Evolutionary conservation across 2,329 filamentous ascomycete genomes (phyloP), one percentile per base, ranked within the genome.

Genomic region (Ceratocystis eucalypticola): DNA sequence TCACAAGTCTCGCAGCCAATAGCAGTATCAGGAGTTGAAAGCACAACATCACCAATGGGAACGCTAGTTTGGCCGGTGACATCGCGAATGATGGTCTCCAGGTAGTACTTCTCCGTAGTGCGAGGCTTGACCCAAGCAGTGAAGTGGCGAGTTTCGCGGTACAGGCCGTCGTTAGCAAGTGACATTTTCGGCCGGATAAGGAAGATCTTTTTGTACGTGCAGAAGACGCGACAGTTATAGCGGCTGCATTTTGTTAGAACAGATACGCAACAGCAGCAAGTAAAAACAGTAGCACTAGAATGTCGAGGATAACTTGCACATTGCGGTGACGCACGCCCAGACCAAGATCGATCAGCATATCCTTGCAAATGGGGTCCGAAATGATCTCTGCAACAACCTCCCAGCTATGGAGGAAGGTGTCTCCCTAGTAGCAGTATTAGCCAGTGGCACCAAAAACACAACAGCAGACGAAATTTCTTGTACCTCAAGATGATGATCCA

Each of bases 1-100:
- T 77, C 75, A 50, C 76, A 79, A 1, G 77, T 77, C 69, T 79
- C 77, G 10, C 73, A 73, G 1, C 71, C 74, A 25, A 78, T 70
- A n/a, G 73, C 73, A 1, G 75, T 78, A 57, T 78, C 77, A 1
- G 70, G 71, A 0, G 75, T 76, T 1, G 72, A 74, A 5, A 79
- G 64, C 20, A 79, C 72, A 2, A 74, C 70, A 61, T 79, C 77
- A 3, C 77, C 77, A 62, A 79, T 76, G 2, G 75, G 75, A 0
- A 76, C 76, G 0, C 73, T 75, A 1, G 67, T 69, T 64, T 75
- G 72, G 3, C 74, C 73, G 1, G 74, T 75, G 1, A 74, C 69
- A 22, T 72, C 68, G 8, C 70, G 66, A 8, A 75, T 70, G 2
- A 73, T 68, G 1, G 72, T 69, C 25, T 76, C 74, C 0, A 78